A percentile compares a stretch with the other conserved stretches of the same genome.
Evolutionary conservation across 768 basidiomycete genomes (phyloP).

Genomic region (Pisolithus albus): DNA sequence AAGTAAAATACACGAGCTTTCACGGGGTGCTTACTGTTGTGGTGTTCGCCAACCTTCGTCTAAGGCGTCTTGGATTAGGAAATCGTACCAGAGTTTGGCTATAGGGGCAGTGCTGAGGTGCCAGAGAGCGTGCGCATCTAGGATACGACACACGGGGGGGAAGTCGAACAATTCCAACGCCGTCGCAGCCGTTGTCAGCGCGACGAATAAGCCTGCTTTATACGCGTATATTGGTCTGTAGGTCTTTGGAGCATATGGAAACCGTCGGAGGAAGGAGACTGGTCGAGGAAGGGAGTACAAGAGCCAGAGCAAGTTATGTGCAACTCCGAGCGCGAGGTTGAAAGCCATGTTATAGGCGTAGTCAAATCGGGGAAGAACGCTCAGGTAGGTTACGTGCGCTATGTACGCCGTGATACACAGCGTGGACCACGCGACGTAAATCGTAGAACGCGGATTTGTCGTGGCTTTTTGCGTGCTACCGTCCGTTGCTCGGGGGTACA

Average conservation of each 20-base stretch:
- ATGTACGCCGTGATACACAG: constrained; percentile 52
- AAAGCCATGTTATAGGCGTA: constrained; percentile 91
- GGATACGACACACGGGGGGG: constrained; percentile 60
- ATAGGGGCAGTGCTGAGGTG: constrained; percentile 81
- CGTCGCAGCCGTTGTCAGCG: constrained; percentile 67
- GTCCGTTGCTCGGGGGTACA: constrained; percentile 43
- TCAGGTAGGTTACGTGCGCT: constrained; percentile 74
- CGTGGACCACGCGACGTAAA: constrained; percentile 37
- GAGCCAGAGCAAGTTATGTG: constrained; percentile 80
- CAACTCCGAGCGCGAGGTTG: constrained; percentile 68
- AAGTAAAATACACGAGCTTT: constrained; percentile 11
- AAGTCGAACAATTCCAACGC: constrained; percentile 89
- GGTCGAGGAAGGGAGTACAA: constrained; percentile 55
- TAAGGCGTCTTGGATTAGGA: constrained; percentile 64
- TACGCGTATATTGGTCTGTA: constrained; percentile 53
- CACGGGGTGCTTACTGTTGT: constrained; percentile 21
- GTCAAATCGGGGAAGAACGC: constrained; percentile 72
- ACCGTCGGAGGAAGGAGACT: constrained; percentile 44
- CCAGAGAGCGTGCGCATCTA: constrained; percentile 94
- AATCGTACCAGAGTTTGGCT: constrained; percentile 78
- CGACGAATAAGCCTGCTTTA: constrained; percentile 55
- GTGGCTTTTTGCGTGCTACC: constrained; percentile 25
- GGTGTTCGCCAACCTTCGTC: constrained; percentile 61
- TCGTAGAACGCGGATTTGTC: constrained; percentile 11
- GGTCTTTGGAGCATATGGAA: constrained; percentile 44